These are phyloP conservation scores for Colletotrichum karsti DNA, from an alignment of 2,329 filamentous ascomycete genomes.

Conservation along the genomic window DNA sequence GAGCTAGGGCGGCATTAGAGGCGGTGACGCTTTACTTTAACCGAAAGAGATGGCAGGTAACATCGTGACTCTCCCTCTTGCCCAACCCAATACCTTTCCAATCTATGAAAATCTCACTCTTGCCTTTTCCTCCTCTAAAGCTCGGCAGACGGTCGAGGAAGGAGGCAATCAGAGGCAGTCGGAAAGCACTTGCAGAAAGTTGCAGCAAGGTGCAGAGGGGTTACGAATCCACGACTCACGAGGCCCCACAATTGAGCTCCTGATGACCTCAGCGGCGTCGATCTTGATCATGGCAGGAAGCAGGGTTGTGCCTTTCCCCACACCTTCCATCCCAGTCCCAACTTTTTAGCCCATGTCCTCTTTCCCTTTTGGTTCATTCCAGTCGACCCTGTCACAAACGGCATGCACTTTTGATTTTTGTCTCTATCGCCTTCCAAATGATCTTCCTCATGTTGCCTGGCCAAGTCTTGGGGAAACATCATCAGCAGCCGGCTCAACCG, in stretches of 20 bases:
- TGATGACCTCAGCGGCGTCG: constrained; percentile 28
- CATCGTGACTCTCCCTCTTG: neutral
- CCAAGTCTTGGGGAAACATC: neutral
- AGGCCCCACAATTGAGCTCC: neutral
- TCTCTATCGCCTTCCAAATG: neutral
- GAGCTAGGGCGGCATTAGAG: neutral
- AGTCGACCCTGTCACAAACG: neutral
- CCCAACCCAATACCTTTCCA: too few relatives aligned
- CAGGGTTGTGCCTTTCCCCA: constrained; percentile 4
- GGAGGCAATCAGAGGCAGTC: too few relatives aligned
- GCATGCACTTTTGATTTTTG: too few relatives aligned
- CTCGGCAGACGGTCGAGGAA: too few relatives aligned
- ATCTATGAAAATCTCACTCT: neutral
- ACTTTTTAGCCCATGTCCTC: neutral
- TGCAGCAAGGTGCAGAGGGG: neutral
- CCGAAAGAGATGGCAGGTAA: neutral
- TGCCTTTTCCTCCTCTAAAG: too few relatives aligned
- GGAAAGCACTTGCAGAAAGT: too few relatives aligned
- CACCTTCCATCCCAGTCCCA: neutral
- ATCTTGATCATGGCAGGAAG: constrained; percentile 5
- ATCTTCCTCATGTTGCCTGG: neutral
- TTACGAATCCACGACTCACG: constrained; percentile 20
- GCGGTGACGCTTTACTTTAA: neutral
- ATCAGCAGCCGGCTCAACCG: constrained; percentile 4
- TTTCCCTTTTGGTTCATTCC: neutral